These are phyloP conservation scores for Trypanosoma mega DNA, from an alignment of 208 protist species.

Conservation along the genomic window DNA sequence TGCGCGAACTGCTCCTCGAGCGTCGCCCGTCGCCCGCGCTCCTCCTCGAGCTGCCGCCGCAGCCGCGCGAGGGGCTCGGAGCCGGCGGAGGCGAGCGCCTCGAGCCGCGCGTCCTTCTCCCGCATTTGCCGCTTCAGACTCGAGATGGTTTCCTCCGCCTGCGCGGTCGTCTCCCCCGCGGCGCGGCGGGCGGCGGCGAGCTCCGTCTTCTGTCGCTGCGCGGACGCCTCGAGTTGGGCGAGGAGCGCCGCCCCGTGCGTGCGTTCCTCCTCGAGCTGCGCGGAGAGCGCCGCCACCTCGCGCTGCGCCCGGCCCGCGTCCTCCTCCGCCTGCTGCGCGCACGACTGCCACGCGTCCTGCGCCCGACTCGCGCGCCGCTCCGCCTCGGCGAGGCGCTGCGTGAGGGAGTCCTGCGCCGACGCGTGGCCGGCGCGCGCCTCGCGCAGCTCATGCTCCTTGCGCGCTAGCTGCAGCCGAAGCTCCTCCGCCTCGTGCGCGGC, in stretches of 20 bases:
- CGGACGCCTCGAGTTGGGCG: conserved; percentile 43
- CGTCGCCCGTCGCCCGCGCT: conserved; percentile 62
- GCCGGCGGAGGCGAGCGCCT: conserved; percentile 53
- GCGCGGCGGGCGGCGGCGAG: conserved; percentile 44
- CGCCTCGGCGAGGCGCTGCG: conserved; percentile 43
- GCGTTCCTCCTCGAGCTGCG: conserved; percentile 54
- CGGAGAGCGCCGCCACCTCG: conserved; percentile 49
- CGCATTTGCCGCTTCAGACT: conserved; percentile 78
- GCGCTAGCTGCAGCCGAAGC: conserved; percentile 37
- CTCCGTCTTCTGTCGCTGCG: conserved; percentile 42
- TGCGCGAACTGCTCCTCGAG: conserved; percentile 71
- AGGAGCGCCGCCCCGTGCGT: conserved; percentile 42
- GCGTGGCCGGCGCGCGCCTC: conserved; percentile 33
- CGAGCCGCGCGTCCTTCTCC: conserved; percentile 76
- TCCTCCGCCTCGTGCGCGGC: conserved; percentile 21
- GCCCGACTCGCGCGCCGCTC: conserved; percentile 27
- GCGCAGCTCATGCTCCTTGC: conserved; percentile 39
- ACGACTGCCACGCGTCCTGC: conserved; percentile 33
- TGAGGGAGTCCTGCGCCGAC: conserved; percentile 36
- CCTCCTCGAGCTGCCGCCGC: conserved; percentile 81
- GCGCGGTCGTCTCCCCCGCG: conserved; percentile 42
- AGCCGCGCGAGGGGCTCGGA: conserved; percentile 75
- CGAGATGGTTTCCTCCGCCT: conserved; percentile 54
- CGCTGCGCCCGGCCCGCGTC: conserved; percentile 48
- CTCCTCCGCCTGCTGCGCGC: conserved; percentile 57